A percentile compares a stretch with the other conserved stretches of the same genome.
These are phyloP conservation scores for Pinus albicaulis DNA, from an alignment of 75 land plant species.

Conservation along the genomic window DNA sequence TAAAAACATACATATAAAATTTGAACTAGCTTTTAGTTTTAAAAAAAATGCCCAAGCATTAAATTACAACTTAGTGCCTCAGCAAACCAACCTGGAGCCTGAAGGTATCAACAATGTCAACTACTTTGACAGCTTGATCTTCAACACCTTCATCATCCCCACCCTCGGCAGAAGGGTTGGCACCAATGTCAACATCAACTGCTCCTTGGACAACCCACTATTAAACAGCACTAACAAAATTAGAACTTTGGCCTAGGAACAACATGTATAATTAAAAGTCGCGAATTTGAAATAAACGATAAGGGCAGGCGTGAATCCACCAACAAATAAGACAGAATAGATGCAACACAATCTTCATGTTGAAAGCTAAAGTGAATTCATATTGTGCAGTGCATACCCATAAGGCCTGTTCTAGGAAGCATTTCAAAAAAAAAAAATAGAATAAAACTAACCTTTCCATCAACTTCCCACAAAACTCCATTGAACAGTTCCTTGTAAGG, in stretches of 20 bases:
- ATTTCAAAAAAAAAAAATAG: background rate
- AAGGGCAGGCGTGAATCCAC: too few species aligned
- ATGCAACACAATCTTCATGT: too few species aligned
- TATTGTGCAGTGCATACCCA: too few species aligned
- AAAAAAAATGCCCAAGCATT: background rate
- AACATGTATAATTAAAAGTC: too few species aligned
- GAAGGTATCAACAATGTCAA: slow-evolving; percentile 38
- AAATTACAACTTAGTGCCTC: background rate
- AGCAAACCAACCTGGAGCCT: slow-evolving; percentile 26
- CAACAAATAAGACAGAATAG: too few species aligned
- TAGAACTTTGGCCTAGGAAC: too few species aligned
- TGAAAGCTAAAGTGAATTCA: too few species aligned
- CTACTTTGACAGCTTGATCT: slow-evolving; percentile 32
- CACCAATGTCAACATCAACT: slow-evolving; percentile 47
- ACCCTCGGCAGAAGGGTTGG: slow-evolving; percentile 55
- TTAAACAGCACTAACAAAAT: background rate
- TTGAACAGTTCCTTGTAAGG: slow-evolving; percentile 41
- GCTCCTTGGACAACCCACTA: slow-evolving; percentile 60
- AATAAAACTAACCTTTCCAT: slow-evolving; percentile 26
- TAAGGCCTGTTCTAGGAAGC: too few species aligned
- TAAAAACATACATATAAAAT: background rate
- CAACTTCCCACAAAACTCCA: slow-evolving; percentile 52
- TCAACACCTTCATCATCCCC: slow-evolving; percentile 37
- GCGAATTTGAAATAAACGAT: too few species aligned
- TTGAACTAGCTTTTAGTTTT: background rate